These are phyloP conservation scores for Mycena epipterygia DNA, from an alignment of 768 basidiomycete species.

Conservation along the genomic window DNA sequence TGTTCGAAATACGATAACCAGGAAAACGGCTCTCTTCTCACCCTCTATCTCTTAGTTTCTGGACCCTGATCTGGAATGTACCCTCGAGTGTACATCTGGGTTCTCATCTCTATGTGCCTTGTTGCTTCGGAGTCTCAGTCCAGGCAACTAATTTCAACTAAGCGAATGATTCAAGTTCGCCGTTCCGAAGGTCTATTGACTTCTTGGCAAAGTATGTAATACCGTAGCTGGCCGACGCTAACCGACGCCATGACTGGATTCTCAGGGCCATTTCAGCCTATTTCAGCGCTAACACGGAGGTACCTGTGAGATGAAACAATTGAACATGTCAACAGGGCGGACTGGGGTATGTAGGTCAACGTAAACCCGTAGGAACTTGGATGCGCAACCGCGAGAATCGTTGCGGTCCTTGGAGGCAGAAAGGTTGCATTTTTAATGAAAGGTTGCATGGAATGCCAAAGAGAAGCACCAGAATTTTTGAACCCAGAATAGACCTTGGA, in stretches of 20 bases:
- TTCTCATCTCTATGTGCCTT: not conserved
- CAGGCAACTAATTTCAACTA: not conserved
- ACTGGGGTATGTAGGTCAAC: not conserved
- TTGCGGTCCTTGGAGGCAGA: not conserved
- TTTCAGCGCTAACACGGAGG: no score
- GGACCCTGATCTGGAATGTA: not conserved
- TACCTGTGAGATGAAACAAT: conserved; percentile 20
- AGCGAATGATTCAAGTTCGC: not conserved
- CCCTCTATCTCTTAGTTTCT: not conserved
- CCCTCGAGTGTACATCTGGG: no score
- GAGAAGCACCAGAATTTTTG: not conserved
- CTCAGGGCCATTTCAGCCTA: no score
- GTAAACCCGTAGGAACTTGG: no score
- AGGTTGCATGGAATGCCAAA: not conserved
- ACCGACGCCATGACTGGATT: no score
- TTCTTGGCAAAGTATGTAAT: not conserved
- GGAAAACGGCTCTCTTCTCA: conserved; percentile 1
- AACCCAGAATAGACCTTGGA: not conserved
- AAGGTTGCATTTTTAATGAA: not conserved
- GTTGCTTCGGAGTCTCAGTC: not conserved
- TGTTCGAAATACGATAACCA: not conserved
- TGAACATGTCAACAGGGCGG: not conserved
- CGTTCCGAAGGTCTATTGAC: not conserved
- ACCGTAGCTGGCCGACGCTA: not conserved
- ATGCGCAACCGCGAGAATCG: not conserved